A percentile compares a stretch with the other conserved stretches of the same genome.
phyloP scores from a whole-genome alignment of 208 protist genomes.

The Wallacemonas sp. region DNA sequence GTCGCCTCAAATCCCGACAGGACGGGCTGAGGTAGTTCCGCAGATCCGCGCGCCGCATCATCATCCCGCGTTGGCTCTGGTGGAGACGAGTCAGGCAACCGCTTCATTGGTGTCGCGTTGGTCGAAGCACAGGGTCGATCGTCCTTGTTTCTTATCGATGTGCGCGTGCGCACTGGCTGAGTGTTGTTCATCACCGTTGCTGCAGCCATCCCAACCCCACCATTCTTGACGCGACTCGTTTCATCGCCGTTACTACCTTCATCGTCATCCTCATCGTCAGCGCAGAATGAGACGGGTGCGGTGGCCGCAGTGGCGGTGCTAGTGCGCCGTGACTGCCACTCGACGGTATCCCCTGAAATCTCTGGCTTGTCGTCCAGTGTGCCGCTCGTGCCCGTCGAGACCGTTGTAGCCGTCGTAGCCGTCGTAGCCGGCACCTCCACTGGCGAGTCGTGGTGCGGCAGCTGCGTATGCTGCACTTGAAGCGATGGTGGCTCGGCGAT shows the following conservation, averaged over 20 bases:
- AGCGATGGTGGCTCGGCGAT: no score
- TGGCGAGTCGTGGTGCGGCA: no score
- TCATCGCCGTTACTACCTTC: not conserved
- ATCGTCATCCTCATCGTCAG: not conserved
- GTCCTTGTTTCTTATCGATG: no score
- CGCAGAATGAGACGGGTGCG: not conserved
- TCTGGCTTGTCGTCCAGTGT: not conserved
- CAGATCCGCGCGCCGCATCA: not conserved
- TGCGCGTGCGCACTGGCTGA: not conserved
- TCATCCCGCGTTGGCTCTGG: no score
- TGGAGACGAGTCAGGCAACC: no score
- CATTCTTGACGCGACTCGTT: no score
- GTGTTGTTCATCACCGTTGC: not conserved
- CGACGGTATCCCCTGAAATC: no score
- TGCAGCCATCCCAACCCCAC: no score
- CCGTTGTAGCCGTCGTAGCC: not conserved
- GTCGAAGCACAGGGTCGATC: slow-evolving; percentile 2
- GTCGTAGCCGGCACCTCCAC: not conserved
- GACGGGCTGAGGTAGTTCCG: not conserved
- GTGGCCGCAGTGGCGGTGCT: not conserved
- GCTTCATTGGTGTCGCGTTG: slow-evolving; percentile 3
- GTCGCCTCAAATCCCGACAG: not conserved
- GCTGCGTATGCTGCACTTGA: no score
- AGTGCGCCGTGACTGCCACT: not conserved
- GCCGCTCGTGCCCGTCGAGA: not conserved